Evolutionary conservation across 805 yeast species (phyloP), one percentile per base, ranked within the genome.

Genomic region (Candida morakotiae): DNA sequence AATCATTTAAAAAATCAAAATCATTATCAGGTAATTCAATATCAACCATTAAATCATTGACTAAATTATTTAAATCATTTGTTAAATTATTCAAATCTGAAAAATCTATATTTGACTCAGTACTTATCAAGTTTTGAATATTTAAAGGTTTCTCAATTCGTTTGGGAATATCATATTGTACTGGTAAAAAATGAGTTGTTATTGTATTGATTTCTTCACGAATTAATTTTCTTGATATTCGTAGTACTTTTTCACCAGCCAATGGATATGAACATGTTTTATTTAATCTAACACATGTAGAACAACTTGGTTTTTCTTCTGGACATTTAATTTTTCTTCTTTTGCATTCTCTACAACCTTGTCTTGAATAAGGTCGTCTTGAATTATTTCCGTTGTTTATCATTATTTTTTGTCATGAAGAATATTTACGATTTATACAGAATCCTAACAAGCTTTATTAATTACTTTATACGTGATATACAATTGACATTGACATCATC

Each of bases 321-420:
- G 62, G 66, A 31, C 70, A 64, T 41, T 67, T 67, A 33, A 67
- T 67, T 41, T 67, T 68, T 36, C 70, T 54, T 19, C 69, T 53
- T 41, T 67, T 67, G 44, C 73, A 68, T 40, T 64, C 70, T 13
- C 57, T 45, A 44, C 73, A 68, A 3, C 73, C 73, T 13, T 55
- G 56, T 38, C 58, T 58, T 44, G 56, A 53, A 43, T 61, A 60
- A 17, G 32, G 33, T 34, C 34, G 20, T 17, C 35, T 32, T 16
- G 35, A 32, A 32, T 32, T 32, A 15, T 32, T 32, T 3, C 35
- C 35, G 18, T 32, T 32, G 25, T 32, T 32, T 21, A 32, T 11
- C 35, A 32, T 32, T 14, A 8, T 22, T n/a, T 28, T 15, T 11
- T 15, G 32, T n/a, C n/a, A 29, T 5, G 5, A 21, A 7, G 23